phyloP scores from a whole-genome alignment of 1,139 yeast genomes.

The Geotrichum aggregatum region DNA sequence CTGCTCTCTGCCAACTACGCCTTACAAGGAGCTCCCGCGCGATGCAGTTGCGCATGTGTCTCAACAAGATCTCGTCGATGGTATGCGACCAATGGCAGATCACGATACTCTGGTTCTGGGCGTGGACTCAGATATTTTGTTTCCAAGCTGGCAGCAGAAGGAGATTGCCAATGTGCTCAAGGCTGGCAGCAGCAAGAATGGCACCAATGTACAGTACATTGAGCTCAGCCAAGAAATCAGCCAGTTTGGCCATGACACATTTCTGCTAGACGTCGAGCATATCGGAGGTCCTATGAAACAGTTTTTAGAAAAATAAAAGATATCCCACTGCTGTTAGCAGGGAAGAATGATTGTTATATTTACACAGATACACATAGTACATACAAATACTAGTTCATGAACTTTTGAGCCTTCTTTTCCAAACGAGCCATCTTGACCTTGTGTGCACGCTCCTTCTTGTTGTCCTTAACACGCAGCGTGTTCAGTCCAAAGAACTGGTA shows the following conservation, averaged over 20 bases:
- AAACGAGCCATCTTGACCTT: slow-evolving; percentile 30
- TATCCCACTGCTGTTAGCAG: background rate
- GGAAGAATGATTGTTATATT: slow-evolving; percentile 1
- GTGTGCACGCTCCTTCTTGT: slow-evolving; percentile 33
- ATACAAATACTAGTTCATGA: slow-evolving; percentile 14
- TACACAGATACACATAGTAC: too few relatives aligned
- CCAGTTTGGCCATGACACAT: slow-evolving; percentile 87
- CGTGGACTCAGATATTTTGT: slow-evolving; percentile 83
- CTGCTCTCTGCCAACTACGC: slow-evolving; percentile 49
- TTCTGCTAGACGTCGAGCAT: slow-evolving; percentile 69
- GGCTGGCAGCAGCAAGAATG: slow-evolving; percentile 27
- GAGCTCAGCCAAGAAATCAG: slow-evolving; percentile 75
- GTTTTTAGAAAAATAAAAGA: slow-evolving; percentile 49
- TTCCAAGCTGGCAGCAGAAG: slow-evolving; percentile 92
- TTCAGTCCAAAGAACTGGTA: slow-evolving; percentile 71
- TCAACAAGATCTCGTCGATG: slow-evolving; percentile 53
- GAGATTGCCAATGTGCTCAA: slow-evolving; percentile 66
- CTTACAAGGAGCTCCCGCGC: slow-evolving; percentile 51
- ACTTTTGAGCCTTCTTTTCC: slow-evolving; percentile 33
- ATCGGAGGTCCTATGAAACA: slow-evolving; percentile 71
- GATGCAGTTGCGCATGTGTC: slow-evolving; percentile 25
- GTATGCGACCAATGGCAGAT: slow-evolving; percentile 59
- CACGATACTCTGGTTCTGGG: slow-evolving; percentile 76
- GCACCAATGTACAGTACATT: slow-evolving; percentile 44
- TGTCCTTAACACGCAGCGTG: slow-evolving; percentile 34